Evolutionary conservation across 495 filamentous ascomycete species (phyloP), one percentile per base, ranked within the genome.

Genomic region (Penicilliopsis zonata): DNA sequence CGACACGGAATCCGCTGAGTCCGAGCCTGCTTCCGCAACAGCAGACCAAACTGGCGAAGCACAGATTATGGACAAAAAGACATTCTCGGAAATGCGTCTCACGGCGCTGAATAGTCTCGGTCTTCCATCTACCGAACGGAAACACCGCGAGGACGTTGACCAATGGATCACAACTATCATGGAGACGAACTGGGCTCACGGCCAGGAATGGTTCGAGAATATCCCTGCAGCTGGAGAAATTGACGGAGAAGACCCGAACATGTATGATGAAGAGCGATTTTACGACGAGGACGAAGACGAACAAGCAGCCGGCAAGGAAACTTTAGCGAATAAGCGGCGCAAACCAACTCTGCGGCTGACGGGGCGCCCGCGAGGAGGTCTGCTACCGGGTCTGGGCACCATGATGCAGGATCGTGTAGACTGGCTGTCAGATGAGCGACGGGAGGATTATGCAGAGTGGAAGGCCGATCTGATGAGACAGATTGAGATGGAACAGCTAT

Each of bases 391-490:
- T 34, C 43, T 77, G 15, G 80, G 80, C 9, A 85, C 78, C 2
- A 90, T 90, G 82, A 78, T 93, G 58, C 82, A 92, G 53, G 78
- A 81, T 37, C 66, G 72, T 26, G 76, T 86, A 34, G 84, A 94
- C 53, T 92, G 75, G 51, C 49, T 94, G 44, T 80, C 78, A 34
- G 76, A 82, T 14, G 63, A 71, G 30, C 76, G 76, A 34, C 60
- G 67, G 40, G 67, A 67, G 36, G 76, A 82, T 18, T 94, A 78
- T 53, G 47, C 58, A 14, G 55, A 59, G 13, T 95, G 90, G 90
- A 82, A 84, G 55, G 64, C 67, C 9, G 61, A 54, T 15, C 73
- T 90, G 9, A 39, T 87, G 52, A 50, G 44, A 18, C 46, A 52
- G 14, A 52, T 61, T 34, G 39, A 40, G 28, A n/a, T n/a, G n/a